Evolutionary conservation across 2,329 filamentous ascomycete genomes (phyloP).

Genomic region (Beauveria scarabaeidicola): DNA sequence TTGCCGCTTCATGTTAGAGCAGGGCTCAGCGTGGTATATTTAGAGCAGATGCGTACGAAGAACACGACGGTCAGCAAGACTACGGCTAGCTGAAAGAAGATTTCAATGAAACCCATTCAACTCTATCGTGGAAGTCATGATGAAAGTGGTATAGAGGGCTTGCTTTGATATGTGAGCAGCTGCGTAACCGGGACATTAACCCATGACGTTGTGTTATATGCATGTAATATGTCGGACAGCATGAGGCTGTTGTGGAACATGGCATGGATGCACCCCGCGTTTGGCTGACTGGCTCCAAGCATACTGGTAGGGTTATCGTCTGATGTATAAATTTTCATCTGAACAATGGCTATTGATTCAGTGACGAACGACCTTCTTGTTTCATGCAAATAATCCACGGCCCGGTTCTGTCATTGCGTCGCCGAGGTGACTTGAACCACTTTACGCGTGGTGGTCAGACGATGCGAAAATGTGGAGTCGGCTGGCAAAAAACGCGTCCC

Average conservation of each 20-base stretch:
- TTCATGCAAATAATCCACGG: background rate
- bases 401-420: background rate
- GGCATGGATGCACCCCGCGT: background rate
- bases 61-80: background rate
- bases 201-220: background rate
- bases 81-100: background rate
- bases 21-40: slow-evolving; percentile 2
- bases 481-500: slow-evolving; percentile 3
- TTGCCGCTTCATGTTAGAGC: background rate
- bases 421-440: background rate
- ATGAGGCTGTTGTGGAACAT: slow-evolving; percentile 1
- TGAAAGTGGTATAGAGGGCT: too few relatives aligned
- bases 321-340: too few relatives aligned
- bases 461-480: background rate
- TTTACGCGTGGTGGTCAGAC: background rate
- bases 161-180: too few relatives aligned
- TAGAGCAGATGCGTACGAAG: background rate
- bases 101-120: background rate
- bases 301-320: too few relatives aligned
- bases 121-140: background rate
- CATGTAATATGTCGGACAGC: background rate
- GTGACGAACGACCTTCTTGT: too few relatives aligned
- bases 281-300: background rate
- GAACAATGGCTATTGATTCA: background rate
- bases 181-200: background rate